Conservation (phyloP, 2,329 filamentous ascomycete genomes). For the Talaromyces atroroseus region DNA sequence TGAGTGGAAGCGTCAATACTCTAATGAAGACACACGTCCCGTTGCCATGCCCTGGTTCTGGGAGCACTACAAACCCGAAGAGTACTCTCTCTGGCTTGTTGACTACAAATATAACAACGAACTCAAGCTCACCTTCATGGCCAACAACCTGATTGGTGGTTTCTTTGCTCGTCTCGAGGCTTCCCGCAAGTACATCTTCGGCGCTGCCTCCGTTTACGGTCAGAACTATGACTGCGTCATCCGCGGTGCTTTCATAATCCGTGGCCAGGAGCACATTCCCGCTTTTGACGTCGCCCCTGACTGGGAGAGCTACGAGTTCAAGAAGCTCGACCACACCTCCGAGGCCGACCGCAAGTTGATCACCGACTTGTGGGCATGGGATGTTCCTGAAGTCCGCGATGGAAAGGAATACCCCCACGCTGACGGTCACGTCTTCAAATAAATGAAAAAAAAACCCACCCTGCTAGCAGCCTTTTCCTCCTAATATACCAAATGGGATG, state of each 20-base stretch:
- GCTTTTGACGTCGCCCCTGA: constrained; percentile 97
- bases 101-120: constrained; percentile 99
- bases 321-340: constrained; percentile 88
- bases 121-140: constrained; percentile 97
- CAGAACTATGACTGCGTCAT: constrained; percentile 83
- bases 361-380: constrained; percentile 86
- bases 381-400: constrained; percentile 70
- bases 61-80: constrained; percentile 87
- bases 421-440: constrained; percentile 99
- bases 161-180: constrained; percentile 97
- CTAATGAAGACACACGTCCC: constrained; percentile 80
- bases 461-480: not conserved
- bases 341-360: constrained; percentile 79
- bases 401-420: constrained; percentile 87
- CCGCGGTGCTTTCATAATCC: constrained; percentile 88
- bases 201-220: constrained; percentile 82
- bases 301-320: constrained; percentile 93
- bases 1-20: constrained; percentile 99
- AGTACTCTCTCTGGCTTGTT: constrained; percentile 92
- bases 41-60: constrained; percentile 95
- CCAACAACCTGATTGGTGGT: constrained; percentile 93
- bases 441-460: constrained; percentile 40
- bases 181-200: constrained; percentile 97
- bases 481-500: constrained; percentile 10
- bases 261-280: constrained; percentile 76